These are phyloP conservation scores for Elsinoe arachidis DNA, from an alignment of 2,329 filamentous ascomycete genomes.

Conservation along the genomic window DNA sequence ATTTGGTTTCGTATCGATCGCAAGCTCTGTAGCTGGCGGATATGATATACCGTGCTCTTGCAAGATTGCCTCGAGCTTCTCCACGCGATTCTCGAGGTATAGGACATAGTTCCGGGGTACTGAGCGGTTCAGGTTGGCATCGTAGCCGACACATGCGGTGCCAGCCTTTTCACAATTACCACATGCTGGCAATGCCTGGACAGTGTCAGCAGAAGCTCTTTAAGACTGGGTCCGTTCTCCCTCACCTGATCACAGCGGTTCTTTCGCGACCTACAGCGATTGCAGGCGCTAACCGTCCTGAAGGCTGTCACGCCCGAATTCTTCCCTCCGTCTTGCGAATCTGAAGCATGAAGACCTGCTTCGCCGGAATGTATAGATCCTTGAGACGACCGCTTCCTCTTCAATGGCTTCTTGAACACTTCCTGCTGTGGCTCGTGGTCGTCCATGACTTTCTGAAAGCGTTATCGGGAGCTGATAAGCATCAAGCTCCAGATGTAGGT, in stretches of 20 bases:
- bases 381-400: constrained; percentile 3
- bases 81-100: constrained; percentile 80
- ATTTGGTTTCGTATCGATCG: constrained; percentile 24
- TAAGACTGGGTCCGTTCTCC: too few relatives aligned
- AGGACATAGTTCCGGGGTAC: constrained; percentile 90
- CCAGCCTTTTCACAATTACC: constrained; percentile 87
- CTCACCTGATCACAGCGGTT: constrained; percentile 65
- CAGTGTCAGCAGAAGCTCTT: background rate
- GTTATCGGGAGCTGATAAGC: background rate
- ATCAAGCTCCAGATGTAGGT: background rate
- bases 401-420: constrained; percentile 7
- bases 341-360: background rate
- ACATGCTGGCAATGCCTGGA: constrained; percentile 79
- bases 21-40: constrained; percentile 59
- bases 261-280: constrained; percentile 83
- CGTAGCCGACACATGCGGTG: constrained; percentile 87
- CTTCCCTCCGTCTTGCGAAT: background rate
- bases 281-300: constrained; percentile 72
- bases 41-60: constrained; percentile 60
- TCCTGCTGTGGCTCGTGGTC: background rate
- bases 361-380: background rate
- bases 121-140: constrained; percentile 91
- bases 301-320: constrained; percentile 60
- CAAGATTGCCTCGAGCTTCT: constrained; percentile 72
- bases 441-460: background rate